phyloP scores from a whole-genome alignment of 2,329 filamentous ascomycete genomes.

The Penicillium sp. region DNA sequence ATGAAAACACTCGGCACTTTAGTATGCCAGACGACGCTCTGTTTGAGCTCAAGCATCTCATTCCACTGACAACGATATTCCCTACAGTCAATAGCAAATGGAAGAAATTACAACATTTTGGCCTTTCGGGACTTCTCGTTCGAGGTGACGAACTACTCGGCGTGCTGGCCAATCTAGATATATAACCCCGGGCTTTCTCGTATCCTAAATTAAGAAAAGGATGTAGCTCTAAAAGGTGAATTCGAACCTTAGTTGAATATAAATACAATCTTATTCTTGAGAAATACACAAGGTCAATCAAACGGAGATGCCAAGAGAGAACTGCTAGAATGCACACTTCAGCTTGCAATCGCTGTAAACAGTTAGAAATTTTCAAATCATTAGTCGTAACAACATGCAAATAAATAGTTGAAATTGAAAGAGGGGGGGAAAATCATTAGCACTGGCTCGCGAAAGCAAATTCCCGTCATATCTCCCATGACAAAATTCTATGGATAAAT shows the following conservation, averaged over 20 bases:
- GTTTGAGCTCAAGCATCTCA: not conserved
- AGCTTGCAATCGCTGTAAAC: not conserved
- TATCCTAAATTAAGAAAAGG: too few species aligned
- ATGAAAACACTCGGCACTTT: not conserved
- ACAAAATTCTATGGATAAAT: not conserved
- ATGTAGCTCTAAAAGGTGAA: too few species aligned
- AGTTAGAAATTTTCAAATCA: not conserved
- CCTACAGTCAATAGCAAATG: slow-evolving; percentile 22
- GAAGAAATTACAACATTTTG: slow-evolving; percentile 28
- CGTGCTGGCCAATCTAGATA: slow-evolving; percentile 24
- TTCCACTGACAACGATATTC: slow-evolving; percentile 26
- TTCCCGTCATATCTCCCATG: not conserved
- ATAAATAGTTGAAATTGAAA: not conserved
- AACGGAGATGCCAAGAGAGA: not conserved
- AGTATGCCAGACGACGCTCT: not conserved
- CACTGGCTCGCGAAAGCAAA: slow-evolving; percentile 3
- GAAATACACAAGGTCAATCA: too few species aligned
- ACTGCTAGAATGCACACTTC: not conserved
- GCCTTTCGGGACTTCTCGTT: slow-evolving; percentile 25
- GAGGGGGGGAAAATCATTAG: not conserved
- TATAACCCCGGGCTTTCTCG: too few species aligned
- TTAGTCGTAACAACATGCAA: not conserved
- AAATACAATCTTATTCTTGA: too few species aligned
- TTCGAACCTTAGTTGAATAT: too few species aligned
- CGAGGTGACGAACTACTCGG: slow-evolving; percentile 23